phyloP scores from a whole-genome alignment of 345 rosid genomes.

The Eucalyptus sp. region DNA sequence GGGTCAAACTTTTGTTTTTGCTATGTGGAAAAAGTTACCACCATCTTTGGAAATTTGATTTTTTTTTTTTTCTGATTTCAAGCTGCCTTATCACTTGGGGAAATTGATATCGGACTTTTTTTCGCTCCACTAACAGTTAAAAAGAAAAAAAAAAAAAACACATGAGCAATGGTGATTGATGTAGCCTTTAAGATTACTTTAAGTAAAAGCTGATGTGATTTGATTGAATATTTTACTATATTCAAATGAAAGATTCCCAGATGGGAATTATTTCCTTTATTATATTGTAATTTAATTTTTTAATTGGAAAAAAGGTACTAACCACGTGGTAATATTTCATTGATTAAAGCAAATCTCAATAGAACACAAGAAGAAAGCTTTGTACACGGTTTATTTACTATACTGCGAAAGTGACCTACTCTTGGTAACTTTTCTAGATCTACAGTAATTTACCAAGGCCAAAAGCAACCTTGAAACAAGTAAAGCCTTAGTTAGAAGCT shows the following conservation, averaged over 20 bases:
- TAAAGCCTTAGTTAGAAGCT: not conserved
- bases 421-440: too few relatives aligned
- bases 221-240: not conserved
- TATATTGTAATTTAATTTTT: too few relatives aligned
- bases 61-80: not conserved
- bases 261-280: not conserved
- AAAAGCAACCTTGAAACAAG: too few relatives aligned
- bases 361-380: not conserved
- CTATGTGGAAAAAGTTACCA: not conserved
- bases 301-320: not conserved
- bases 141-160: too few relatives aligned
- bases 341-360: not conserved
- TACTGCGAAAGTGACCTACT: not conserved
- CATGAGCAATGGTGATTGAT: not conserved
- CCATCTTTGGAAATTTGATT: not conserved
- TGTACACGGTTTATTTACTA: not conserved
- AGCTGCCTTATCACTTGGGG: not conserved
- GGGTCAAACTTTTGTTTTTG: not conserved
- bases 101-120: too few relatives aligned
- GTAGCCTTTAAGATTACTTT: not conserved
- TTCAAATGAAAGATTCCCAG: not conserved
- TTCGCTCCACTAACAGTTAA: too few relatives aligned
- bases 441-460: not conserved
- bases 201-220: not conserved
- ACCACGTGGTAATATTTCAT: not conserved